Evolutionary conservation across 2,329 filamentous ascomycete genomes (phyloP).

Genomic region (Sclerotinia trifoliorum): DNA sequence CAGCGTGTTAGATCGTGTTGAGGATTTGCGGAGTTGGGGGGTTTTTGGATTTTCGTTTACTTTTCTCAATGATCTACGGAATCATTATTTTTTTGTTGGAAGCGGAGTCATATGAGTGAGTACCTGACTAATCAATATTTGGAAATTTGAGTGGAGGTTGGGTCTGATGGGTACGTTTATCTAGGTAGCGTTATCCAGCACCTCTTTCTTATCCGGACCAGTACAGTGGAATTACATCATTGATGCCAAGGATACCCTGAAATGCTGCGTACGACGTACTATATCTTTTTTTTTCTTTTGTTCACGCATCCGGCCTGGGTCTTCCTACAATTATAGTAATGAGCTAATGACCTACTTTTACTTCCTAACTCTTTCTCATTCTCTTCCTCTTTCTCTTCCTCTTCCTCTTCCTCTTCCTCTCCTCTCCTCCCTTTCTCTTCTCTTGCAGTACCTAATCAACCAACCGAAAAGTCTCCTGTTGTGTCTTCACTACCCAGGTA

Average conservation of each 20-base stretch:
- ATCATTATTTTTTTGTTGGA: background rate
- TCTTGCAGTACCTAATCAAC: background rate
- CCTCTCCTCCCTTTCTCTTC: background rate
- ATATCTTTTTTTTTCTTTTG: background rate
- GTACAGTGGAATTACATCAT: conserved; percentile 12
- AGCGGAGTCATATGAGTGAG: background rate
- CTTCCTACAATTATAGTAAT: too few species aligned
- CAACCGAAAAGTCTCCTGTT: background rate
- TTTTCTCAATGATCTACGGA: background rate
- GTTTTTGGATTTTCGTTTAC: background rate
- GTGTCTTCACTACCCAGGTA: background rate
- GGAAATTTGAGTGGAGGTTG: background rate
- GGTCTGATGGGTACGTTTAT: too few species aligned
- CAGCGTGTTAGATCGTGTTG: background rate
- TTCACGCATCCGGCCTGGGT: too few species aligned
- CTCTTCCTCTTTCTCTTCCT: background rate
- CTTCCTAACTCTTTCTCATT: background rate
- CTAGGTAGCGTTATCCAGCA: background rate
- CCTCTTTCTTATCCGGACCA: background rate
- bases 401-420: background rate
- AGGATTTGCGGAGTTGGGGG: background rate
- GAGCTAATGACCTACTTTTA: background rate
- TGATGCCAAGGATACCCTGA: background rate
- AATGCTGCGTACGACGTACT: background rate
- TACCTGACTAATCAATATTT: conserved; percentile 12